A percentile compares a stretch with the other conserved stretches of the same genome.
phyloP scores from a whole-genome alignment of 2,329 filamentous ascomycete species.

The Aplosporella prunicola region DNA sequence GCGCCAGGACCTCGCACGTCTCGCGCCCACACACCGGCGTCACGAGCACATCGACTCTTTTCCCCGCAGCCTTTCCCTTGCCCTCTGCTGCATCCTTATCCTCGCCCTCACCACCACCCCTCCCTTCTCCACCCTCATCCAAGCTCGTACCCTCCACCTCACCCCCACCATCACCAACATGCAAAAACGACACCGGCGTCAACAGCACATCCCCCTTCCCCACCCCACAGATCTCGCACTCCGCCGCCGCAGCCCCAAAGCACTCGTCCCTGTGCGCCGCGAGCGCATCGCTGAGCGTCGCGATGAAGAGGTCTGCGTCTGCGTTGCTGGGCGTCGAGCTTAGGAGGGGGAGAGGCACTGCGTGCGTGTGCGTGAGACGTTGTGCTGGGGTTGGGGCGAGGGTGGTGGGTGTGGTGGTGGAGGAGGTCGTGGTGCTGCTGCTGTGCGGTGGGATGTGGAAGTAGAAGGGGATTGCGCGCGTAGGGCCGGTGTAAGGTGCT shows the following conservation, averaged over 20 bases:
- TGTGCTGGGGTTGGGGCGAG: background rate
- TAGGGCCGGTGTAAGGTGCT: too few relatives aligned
- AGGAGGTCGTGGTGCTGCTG: background rate
- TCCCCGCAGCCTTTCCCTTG: background rate
- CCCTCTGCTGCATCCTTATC: background rate
- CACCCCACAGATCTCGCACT: constrained; percentile 4
- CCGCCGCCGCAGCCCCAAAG: background rate
- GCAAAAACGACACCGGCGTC: constrained; percentile 6
- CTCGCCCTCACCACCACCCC: background rate
- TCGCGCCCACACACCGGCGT: constrained; percentile 2
- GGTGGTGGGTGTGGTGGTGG: background rate
- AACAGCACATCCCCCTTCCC: constrained; percentile 1
- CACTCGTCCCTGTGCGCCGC: background rate
- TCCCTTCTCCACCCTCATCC: background rate
- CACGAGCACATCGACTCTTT: constrained; percentile 7
- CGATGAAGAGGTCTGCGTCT: constrained; percentile 4
- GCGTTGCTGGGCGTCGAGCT: background rate
- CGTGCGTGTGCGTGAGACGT: constrained; percentile 1
- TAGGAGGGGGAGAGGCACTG: background rate
- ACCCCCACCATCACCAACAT: background rate
- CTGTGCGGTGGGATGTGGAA: constrained; percentile 4
- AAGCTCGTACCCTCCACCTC: background rate
- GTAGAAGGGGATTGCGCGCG: constrained; percentile 7
- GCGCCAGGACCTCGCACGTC: background rate
- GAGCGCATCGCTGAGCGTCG: background rate